Evolutionary conservation across 768 basidiomycete genomes (phyloP).

Genomic region (Pulveroboletus sp.): DNA sequence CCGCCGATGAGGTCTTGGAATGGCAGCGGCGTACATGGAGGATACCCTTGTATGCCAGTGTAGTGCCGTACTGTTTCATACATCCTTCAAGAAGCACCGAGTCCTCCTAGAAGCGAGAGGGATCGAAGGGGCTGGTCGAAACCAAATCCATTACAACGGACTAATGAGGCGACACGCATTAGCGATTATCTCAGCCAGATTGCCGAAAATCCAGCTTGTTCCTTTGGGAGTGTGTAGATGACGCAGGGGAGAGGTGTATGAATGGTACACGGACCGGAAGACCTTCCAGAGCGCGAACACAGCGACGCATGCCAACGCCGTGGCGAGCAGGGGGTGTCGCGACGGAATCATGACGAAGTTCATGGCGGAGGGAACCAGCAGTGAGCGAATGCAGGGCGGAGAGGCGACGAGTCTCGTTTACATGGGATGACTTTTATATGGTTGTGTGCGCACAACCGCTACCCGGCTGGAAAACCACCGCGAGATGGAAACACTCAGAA

Average conservation of each 20-base stretch:
- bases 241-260: conserved; percentile 41
- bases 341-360: conserved; percentile 4
- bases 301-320: neutral
- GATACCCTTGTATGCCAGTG: conserved; percentile 8
- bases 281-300: conserved; percentile 8
- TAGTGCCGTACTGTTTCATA: conserved; percentile 12
- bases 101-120: conserved; percentile 1
- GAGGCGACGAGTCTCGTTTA: too few relatives aligned
- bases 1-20: too few relatives aligned
- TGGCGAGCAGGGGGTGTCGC: neutral
- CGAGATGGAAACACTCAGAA: too few relatives aligned
- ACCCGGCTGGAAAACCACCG: too few relatives aligned
- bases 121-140: neutral
- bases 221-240: conserved; percentile 43
- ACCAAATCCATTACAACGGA: neutral
- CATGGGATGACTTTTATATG: too few relatives aligned
- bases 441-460: too few relatives aligned
- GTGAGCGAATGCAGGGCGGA: too few relatives aligned
- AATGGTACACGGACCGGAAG: conserved; percentile 23
- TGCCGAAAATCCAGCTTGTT: conserved; percentile 44
- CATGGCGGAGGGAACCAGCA: too few relatives aligned
- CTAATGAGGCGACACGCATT: conserved; percentile 27
- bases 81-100: conserved; percentile 11
- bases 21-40: conserved; percentile 1
- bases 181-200: conserved; percentile 42